Conservation (phyloP, 805 yeast species). For the Hanseniaspora thailandica region DNA sequence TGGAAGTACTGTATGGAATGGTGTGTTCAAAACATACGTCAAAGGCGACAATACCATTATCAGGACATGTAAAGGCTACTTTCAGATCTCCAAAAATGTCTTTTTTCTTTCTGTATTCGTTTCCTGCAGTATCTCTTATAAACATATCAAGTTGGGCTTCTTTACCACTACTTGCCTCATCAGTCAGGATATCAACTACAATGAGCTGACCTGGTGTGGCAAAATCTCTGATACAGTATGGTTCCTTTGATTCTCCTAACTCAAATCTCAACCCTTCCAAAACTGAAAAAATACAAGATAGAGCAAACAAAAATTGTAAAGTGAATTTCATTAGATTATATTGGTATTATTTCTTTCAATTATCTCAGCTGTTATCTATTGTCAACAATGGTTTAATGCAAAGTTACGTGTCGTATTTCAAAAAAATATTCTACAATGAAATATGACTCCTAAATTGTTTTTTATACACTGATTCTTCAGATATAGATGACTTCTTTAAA, state of each 20-base stretch:
- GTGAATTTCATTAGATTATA: background rate
- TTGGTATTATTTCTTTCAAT: background rate
- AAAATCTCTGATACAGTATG: constrained; percentile 86
- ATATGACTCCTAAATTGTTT: too few species aligned
- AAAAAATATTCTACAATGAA: too few species aligned
- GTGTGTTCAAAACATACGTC: constrained; percentile 85
- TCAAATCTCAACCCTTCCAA: constrained; percentile 39
- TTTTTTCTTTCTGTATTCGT: constrained; percentile 67
- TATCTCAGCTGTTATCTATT: too few species aligned
- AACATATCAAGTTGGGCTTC: constrained; percentile 67
- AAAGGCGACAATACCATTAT: constrained; percentile 53
- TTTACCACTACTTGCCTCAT: constrained; percentile 61
- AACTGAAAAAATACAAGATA: background rate
- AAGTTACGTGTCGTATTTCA: too few species aligned
- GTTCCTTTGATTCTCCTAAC: constrained; percentile 41
- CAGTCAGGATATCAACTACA: constrained; percentile 65
- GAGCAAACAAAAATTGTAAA: background rate
- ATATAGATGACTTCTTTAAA: too few species aligned
- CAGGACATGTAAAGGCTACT: constrained; percentile 75
- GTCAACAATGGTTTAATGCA: too few species aligned
- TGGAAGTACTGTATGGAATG: constrained; percentile 21
- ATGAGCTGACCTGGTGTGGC: constrained; percentile 76
- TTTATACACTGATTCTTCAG: too few species aligned
- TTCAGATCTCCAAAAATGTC: constrained; percentile 62
- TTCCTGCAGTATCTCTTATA: constrained; percentile 70